Evolutionary conservation across 495 filamentous ascomycete genomes (phyloP).

Genomic region (Daldinia decipiens): DNA sequence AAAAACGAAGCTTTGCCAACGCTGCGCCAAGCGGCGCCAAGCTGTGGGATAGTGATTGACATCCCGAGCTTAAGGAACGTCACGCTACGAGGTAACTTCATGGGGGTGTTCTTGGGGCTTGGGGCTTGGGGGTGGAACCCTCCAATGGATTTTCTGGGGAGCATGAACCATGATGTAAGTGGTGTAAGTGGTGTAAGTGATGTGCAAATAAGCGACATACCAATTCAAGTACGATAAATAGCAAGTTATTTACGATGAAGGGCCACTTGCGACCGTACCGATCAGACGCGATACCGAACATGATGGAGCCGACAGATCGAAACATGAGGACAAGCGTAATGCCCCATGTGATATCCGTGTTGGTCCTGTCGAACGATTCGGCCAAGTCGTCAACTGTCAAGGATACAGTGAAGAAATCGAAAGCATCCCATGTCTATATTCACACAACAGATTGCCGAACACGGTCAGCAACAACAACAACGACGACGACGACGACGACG

Average conservation of each 20-base stretch:
- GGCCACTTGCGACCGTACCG: slow-evolving; percentile 90
- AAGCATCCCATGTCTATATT: slow-evolving; percentile 79
- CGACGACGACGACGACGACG: too few relatives aligned
- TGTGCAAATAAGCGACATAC: slow-evolving; percentile 44
- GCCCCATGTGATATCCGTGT: slow-evolving; percentile 87
- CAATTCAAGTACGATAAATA: slow-evolving; percentile 84
- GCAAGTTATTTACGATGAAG: slow-evolving; percentile 81
- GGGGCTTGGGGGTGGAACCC: slow-evolving; percentile 3
- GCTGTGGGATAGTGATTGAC: slow-evolving; percentile 33
- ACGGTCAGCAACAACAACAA: slow-evolving; percentile 11
- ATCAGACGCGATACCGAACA: slow-evolving; percentile 84
- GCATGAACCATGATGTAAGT: slow-evolving; percentile 16
- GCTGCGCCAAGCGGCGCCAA: slow-evolving; percentile 48
- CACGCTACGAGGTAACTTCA: slow-evolving; percentile 28
- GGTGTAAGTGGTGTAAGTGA: slow-evolving; percentile 12
- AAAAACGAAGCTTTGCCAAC: slow-evolving; percentile 49
- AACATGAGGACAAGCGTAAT: slow-evolving; percentile 89
- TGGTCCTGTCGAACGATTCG: slow-evolving; percentile 69
- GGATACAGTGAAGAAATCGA: slow-evolving; percentile 92
- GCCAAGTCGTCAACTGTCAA: slow-evolving; percentile 76
- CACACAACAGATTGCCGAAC: background rate
- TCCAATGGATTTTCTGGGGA: slow-evolving; percentile 21
- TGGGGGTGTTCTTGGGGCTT: slow-evolving; percentile 4
- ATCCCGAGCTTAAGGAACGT: slow-evolving; percentile 19
- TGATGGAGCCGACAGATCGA: slow-evolving; percentile 73